Evolutionary conservation across 768 basidiomycete species (phyloP), one percentile per base, ranked within the genome.

Genomic region (Astraeus odoratus): DNA sequence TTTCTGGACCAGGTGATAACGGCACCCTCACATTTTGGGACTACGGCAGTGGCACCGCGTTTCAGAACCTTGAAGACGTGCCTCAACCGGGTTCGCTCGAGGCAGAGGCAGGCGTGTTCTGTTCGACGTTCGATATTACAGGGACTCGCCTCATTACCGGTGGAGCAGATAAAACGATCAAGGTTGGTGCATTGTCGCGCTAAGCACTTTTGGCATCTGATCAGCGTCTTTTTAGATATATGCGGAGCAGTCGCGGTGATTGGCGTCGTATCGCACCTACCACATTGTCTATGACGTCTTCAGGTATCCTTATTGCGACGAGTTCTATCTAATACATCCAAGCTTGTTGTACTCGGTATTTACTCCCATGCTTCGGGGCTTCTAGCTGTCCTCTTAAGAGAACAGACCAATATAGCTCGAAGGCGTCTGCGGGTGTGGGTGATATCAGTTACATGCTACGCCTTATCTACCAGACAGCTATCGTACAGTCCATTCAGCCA

Each of bases 161-260:
- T 29, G 87, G 94, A 4, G 96, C 96, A 9, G 96, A 98, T 71
- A 99, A 98, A 75, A 97, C 95, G 8, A 95, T 98, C 71, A 98
- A 99, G 78, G 88, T 87, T 24, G 39, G 76, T 60, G 19, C 46
- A 42, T 41, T 38, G 24, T 41, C 36, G n/a, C 41, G 43, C 40
- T 31, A 18, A 34, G 8, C 27, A 15, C 37, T n/a, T 19, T 24
- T 29, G 9, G 8, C 23, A 15, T 16, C 37, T 50, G 39, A 51
- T 38, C 15, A 44, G 30, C 18, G 30, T 36, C 23, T 43, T 37
- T 13, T 30, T 42, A 77, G 77, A 65, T 87, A 30, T 87, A 87
- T 54, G 81, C 85, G 18, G 85, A 88, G 60, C 83, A 86, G 54
- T 66, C 78, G 5, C 70, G 76, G 57, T 81, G 66, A 46, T 38